Conservation (phyloP, 225 moss, liverwort and hornwort genomes). For the Takakia lepidozioides region DNA sequence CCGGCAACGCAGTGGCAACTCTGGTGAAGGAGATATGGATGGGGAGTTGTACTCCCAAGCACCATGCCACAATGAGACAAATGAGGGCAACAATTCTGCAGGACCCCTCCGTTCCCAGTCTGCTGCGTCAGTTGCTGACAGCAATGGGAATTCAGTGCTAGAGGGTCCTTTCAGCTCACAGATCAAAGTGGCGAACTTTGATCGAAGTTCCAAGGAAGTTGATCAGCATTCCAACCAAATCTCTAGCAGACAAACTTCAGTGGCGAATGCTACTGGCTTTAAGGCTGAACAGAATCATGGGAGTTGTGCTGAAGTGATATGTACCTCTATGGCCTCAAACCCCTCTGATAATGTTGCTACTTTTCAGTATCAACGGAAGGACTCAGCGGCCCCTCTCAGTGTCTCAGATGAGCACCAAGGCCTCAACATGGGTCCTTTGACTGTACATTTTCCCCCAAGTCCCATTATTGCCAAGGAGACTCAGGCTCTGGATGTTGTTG, state of each 20-base stretch:
- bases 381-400: neutral
- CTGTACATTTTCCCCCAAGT: conserved; percentile 3
- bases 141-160: conserved; percentile 1
- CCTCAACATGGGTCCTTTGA: neutral
- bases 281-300: conserved; percentile 6
- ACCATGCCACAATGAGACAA: neutral
- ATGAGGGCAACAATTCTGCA: neutral
- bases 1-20: conserved; percentile 4
- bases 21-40: conserved; percentile 4
- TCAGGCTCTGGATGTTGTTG: neutral
- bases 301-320: too few species aligned
- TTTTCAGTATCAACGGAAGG: too few species aligned
- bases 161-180: conserved; percentile 1
- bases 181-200: neutral
- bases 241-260: neutral
- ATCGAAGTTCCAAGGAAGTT: conserved; percentile 4
- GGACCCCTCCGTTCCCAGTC: neutral
- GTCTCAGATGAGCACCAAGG: conserved; percentile 7
- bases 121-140: neutral
- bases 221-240: neutral
- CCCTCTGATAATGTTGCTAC: too few species aligned
- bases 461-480: conserved; percentile 5
- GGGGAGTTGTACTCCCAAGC: neutral
- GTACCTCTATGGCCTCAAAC: too few species aligned
- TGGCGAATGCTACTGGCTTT: neutral